Percentiles rank a stretch among this genome's conserved stretches.
phyloP scores from a whole-genome alignment of 225 moss, liverwort and hornwort species.

The Thuidium tamariscinum region DNA sequence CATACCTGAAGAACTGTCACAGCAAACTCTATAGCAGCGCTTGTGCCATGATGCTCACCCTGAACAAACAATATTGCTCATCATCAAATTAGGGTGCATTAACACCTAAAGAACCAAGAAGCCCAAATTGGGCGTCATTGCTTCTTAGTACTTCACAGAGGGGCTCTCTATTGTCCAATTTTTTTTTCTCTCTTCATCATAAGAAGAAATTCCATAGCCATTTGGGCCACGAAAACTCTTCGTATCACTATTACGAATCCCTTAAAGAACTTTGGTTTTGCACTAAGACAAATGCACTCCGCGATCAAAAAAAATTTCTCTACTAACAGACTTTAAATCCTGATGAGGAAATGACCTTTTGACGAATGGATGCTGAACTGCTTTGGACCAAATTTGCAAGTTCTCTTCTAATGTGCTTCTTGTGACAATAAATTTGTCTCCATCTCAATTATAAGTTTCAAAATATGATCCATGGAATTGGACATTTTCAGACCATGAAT shows the following conservation, averaged over 20 bases:
- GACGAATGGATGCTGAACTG: neutral
- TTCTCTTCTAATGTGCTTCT: neutral
- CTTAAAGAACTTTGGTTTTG: neutral
- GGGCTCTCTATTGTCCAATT: neutral
- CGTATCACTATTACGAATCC: neutral
- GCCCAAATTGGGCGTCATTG: neutral
- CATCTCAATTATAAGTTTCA: neutral
- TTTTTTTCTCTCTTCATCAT: neutral
- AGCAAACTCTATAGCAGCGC: constrained; percentile 63
- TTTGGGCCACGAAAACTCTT: neutral
- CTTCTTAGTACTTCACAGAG: neutral
- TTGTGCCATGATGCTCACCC: constrained; percentile 58
- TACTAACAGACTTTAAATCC: neutral
- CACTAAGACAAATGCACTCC: neutral
- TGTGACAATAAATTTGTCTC: neutral
- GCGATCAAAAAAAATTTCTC: neutral
- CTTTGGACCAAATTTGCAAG: neutral
- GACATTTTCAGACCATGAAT: neutral
- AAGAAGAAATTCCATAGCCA: neutral
- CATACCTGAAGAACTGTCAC: constrained; percentile 46
- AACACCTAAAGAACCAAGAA: neutral
- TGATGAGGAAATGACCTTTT: neutral
- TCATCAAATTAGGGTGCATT: neutral
- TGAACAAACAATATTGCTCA: neutral
- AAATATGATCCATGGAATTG: neutral